phyloP scores from a whole-genome alignment of 495 filamentous ascomycete species.

The Xylaria scruposa region DNA sequence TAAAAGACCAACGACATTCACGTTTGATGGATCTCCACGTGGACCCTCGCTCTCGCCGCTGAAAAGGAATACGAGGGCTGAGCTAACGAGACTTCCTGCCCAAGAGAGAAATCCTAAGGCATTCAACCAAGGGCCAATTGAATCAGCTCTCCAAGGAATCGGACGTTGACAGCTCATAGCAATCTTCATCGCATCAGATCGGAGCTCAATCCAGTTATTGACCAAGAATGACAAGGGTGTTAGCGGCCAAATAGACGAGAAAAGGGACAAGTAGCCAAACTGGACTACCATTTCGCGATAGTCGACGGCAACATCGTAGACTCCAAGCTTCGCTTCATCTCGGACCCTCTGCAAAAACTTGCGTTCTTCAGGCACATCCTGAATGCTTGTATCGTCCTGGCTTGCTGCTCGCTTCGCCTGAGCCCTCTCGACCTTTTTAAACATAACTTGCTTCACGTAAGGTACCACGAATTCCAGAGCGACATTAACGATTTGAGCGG shows the following conservation, averaged over 20 bases:
- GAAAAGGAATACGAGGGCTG: slow-evolving; percentile 89
- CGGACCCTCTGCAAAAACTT: slow-evolving; percentile 81
- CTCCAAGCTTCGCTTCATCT: slow-evolving; percentile 81
- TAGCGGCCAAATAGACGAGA: slow-evolving; percentile 91
- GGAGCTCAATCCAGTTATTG: slow-evolving; percentile 96
- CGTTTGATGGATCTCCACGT: slow-evolving; percentile 65
- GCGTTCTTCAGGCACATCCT: slow-evolving; percentile 74
- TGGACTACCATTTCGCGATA: slow-evolving; percentile 96
- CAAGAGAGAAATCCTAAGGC: slow-evolving; percentile 87
- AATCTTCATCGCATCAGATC: slow-evolving; percentile 94
- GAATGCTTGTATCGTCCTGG: slow-evolving; percentile 49
- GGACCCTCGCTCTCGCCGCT: slow-evolving; percentile 62
- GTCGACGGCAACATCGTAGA: slow-evolving; percentile 88
- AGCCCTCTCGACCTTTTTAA: slow-evolving; percentile 75
- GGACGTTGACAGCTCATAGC: slow-evolving; percentile 88
- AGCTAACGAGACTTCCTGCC: slow-evolving; percentile 85
- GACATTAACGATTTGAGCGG: slow-evolving; percentile 89
- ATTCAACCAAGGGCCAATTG: slow-evolving; percentile 94
- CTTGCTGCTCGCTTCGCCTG: slow-evolving; percentile 57
- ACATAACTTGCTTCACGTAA: slow-evolving; percentile 75
- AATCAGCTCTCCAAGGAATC: slow-evolving; percentile 84
- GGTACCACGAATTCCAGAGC: slow-evolving; percentile 87
- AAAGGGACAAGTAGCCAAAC: slow-evolving; percentile 92
- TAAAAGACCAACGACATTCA: slow-evolving; percentile 82
- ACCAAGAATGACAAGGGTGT: slow-evolving; percentile 86